Evolutionary conservation across 2,329 filamentous ascomycete species (phyloP).

Genomic region (Aspergillus terreus): DNA sequence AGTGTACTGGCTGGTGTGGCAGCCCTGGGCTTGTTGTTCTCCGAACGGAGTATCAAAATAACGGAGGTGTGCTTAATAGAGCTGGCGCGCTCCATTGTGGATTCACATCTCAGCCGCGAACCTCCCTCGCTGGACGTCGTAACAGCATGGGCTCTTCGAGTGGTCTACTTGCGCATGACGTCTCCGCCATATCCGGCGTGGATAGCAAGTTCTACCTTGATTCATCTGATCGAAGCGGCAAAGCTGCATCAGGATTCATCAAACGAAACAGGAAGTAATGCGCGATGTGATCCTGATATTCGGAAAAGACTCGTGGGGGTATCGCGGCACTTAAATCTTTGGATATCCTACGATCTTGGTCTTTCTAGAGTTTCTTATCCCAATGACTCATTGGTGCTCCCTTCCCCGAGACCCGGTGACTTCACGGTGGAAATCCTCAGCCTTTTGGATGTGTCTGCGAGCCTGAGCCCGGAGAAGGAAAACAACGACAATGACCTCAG

Average conservation of each 20-base stretch:
- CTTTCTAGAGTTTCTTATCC: slow-evolving; percentile 49
- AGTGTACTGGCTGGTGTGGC: slow-evolving; percentile 51
- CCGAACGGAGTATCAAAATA: slow-evolving; percentile 36
- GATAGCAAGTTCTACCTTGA: slow-evolving; percentile 27
- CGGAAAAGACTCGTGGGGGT: slow-evolving; percentile 45
- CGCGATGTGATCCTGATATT: slow-evolving; percentile 28
- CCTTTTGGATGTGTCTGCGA: slow-evolving; percentile 50
- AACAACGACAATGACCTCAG: slow-evolving; percentile 42
- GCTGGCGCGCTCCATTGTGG: slow-evolving; percentile 42
- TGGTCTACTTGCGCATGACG: slow-evolving; percentile 51
- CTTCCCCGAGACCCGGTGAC: slow-evolving; percentile 43
- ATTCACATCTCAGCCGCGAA: slow-evolving; percentile 23
- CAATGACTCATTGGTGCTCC: slow-evolving; percentile 28
- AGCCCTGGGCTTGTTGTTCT: slow-evolving; percentile 51
- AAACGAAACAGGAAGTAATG: too few relatives aligned
- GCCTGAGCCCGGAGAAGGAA: slow-evolving; percentile 48
- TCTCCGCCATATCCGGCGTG: slow-evolving; percentile 48
- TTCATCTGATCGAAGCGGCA: slow-evolving; percentile 53
- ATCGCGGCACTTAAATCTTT: slow-evolving; percentile 55
- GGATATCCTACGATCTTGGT: slow-evolving; percentile 57
- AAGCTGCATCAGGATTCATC: slow-evolving; percentile 22
- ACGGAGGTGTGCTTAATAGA: slow-evolving; percentile 48
- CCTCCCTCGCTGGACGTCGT: slow-evolving; percentile 25
- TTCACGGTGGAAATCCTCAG: slow-evolving; percentile 49
- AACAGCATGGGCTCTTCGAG: slow-evolving; percentile 48